Base-by-base conservation (phyloP, 768 basidiomycete species). In the Amanita pallidorosea region DNA sequence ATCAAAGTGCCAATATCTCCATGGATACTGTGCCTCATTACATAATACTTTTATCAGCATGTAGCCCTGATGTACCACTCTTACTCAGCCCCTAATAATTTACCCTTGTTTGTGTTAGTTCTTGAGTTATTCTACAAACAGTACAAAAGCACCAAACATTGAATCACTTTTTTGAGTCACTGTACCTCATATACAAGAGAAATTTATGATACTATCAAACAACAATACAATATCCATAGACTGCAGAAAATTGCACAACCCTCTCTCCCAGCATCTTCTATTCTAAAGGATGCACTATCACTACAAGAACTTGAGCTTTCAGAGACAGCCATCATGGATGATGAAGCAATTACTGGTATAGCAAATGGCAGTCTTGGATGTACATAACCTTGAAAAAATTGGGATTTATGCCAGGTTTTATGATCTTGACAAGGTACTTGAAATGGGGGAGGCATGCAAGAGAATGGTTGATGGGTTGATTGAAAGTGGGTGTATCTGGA, bases 381-480 rank as follows among this genome's bases (percentile, higher is more conserved):
- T 20, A n/a, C n/a, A n/a, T n/a, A 6, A 7, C 29, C 43, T 44
- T 25, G n/a, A 2, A 6, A 9, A 23, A 9, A 5, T 44, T 3
- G 1, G 13, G 0, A 13, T 31, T n/a, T 1, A 31, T 5, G n/a
- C n/a, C n/a, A 3, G 4, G 0, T 9, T 18, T 6, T 29, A 8
- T 29, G 43, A 44, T 25, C 9, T 44, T 25, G 43, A 27, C 6
- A 23, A 44, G 22, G n/a, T 29, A 15, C 22, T 44, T 11, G 27
- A 8, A 12, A 44, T 44, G 43, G 43, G 15, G 13, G 43, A 44
- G 25, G n/a, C 22, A 40, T 18, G 38, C n/a, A 40, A 40, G 18
- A 40, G 8, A 40, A 40, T 20, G 38, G 38, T 18, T 17, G 18
- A 40, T 20, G 7, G 7, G 5, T 22, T 44, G 5, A 29, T 44